Evolutionary conservation across 768 basidiomycete species (phyloP), one percentile per base, ranked within the genome.

Genomic region (Trametes maxima): DNA sequence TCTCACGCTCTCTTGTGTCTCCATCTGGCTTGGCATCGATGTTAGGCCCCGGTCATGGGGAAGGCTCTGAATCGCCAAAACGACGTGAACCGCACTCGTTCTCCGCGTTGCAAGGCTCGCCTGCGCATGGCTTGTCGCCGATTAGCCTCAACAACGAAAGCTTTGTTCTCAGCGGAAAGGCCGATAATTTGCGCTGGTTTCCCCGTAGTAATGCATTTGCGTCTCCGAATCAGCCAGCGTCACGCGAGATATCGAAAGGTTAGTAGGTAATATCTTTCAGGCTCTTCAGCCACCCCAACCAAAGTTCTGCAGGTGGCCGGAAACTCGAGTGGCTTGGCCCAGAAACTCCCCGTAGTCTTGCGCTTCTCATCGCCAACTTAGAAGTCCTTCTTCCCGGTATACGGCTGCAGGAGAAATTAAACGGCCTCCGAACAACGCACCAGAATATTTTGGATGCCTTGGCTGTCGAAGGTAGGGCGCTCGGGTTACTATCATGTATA

Each of bases 321-420:
- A 79, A 78, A 55, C 80, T 79, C 7, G 74, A 76, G 24, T 66
- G 70, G 12, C 73, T 79, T 50, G 79, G 78, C 43, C 72, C 76
- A 1, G 79, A 81, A 65, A 75, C 77, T 1, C 78, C 79, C 22
- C 65, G 72, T 17, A 74, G 76, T 12, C 69, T 82, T 49, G 67
- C 66, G 5, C 56, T 59, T 5, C 65, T 83, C 33, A 67, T 82
- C 14, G 66, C 76, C 16, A 73, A 70, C 39, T 71, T 86, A 16
- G 79, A 81, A 42, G 40, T 47, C 36, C 62, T 79, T 52, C 69
- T 85, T 49, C 82, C 83, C 42, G 83, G 83, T 7, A 78, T 81
- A 28, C 75, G 81, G 36, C 73, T 84, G 19, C 74, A 75, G 57
- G 77, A 79, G 54, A 76, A 79, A 49, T 75, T 83, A 19, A 58